phyloP scores from a whole-genome alignment of 768 basidiomycete genomes.

The Tricholoma hemisulphureum region DNA sequence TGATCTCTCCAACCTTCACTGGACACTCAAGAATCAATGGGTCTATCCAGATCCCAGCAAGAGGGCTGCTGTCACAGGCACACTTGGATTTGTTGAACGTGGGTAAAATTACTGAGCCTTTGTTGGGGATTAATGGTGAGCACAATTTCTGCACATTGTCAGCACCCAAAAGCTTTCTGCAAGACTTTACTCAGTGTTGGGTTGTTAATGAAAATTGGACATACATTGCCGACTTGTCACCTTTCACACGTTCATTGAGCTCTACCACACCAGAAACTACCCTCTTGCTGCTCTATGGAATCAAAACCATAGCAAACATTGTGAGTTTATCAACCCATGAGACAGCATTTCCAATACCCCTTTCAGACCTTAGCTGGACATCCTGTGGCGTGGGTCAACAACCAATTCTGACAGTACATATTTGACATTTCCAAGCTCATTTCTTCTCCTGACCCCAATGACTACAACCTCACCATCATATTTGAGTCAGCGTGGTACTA shows the following conservation, averaged over 20 bases:
- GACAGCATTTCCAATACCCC: not conserved
- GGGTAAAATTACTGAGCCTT: constrained; percentile 52
- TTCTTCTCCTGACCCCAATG: constrained; percentile 25
- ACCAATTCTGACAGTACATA: constrained; percentile 54
- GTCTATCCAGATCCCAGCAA: constrained; percentile 50
- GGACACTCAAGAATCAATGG: constrained; percentile 56
- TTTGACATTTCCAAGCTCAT: constrained; percentile 50
- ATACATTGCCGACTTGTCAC: constrained; percentile 51
- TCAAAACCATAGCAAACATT: constrained; percentile 58
- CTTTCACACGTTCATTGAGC: constrained; percentile 33
- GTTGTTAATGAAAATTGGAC: constrained; percentile 58
- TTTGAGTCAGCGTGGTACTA: constrained; percentile 56
- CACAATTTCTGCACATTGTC: not conserved
- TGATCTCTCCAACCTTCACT: constrained; percentile 45
- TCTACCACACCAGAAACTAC: constrained; percentile 28
- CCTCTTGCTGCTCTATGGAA: constrained; percentile 52
- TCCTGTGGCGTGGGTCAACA: constrained; percentile 56
- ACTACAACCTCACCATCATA: constrained; percentile 47
- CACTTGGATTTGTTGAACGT: constrained; percentile 53
- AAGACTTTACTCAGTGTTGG: constrained; percentile 58
- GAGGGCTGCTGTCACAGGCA: constrained; percentile 51
- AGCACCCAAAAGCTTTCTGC: no score
- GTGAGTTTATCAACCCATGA: no score
- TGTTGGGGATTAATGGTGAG: constrained; percentile 54
- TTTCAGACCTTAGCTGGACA: constrained; percentile 47